phyloP scores from a whole-genome alignment of 257 asterid species.

The Hygrophila difformis region DNA sequence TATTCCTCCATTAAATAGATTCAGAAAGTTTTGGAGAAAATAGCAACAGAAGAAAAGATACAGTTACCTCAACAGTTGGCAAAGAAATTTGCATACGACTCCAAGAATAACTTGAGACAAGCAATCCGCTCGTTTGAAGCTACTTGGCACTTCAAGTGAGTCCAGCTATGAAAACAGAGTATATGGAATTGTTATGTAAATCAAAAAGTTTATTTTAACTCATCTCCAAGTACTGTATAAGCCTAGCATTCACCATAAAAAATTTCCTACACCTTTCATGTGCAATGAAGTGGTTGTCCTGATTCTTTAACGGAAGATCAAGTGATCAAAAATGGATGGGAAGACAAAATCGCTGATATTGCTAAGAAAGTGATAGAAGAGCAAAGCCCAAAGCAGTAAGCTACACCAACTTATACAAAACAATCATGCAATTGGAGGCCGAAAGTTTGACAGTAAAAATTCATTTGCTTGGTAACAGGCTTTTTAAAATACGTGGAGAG shows the following conservation, averaged over 20 bases:
- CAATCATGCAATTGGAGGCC: not conserved
- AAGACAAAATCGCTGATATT: constrained; percentile 60
- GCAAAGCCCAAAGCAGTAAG: constrained; percentile 88
- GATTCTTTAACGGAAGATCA: constrained; percentile 44
- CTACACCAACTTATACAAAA: not conserved
- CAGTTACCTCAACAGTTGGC: constrained; percentile 48
- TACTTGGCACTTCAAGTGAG: constrained; percentile 59
- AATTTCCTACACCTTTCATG: constrained; percentile 11
- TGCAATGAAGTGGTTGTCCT: constrained; percentile 30
- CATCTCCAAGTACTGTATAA: constrained; percentile 5
- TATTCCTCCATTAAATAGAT: constrained; percentile 32
- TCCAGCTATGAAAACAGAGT: constrained; percentile 12
- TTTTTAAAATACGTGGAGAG: constrained; percentile 59
- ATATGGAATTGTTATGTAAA: not conserved
- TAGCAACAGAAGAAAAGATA: constrained; percentile 56
- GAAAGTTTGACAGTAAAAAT: constrained; percentile 12
- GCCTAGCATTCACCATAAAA: constrained; percentile 9
- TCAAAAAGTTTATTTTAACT: constrained; percentile 10
- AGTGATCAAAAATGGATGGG: constrained; percentile 78
- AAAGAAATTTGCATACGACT: constrained; percentile 42
- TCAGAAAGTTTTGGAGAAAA: constrained; percentile 48
- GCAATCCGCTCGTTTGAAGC: constrained; percentile 88
- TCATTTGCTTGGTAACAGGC: constrained; percentile 30
- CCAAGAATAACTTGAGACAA: constrained; percentile 79
- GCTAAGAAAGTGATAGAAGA: constrained; percentile 63